Evolutionary conservation across 345 rosid genomes (phyloP).

Genomic region (Geranium rotundifolium): DNA sequence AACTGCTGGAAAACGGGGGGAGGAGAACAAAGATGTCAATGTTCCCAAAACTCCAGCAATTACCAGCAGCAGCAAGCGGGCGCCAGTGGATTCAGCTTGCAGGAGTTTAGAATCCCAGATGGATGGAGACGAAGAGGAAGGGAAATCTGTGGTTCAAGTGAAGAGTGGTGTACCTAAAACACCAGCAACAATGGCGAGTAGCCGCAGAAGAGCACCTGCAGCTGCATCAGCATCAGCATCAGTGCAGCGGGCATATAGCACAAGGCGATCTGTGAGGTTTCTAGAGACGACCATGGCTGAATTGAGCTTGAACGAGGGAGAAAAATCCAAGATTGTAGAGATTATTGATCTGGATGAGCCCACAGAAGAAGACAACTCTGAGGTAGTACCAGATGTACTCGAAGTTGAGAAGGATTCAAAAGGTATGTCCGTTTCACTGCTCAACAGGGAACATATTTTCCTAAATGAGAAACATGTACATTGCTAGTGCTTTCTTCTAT

Average conservation of each 20-base stretch:
- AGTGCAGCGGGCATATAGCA: conserved; percentile 37
- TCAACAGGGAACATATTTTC: too few relatives aligned
- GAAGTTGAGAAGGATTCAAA: conserved; percentile 11
- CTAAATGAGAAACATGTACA: not conserved
- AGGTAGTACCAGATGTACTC: not conserved
- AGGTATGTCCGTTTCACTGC: conserved; percentile 19
- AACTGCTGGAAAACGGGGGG: conserved; percentile 24
- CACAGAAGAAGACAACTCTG: not conserved
- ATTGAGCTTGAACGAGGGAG: conserved; percentile 39
- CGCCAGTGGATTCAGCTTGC: conserved; percentile 21
- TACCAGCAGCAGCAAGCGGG: conserved; percentile 26
- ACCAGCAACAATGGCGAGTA: conserved; percentile 11
- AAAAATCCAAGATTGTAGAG: conserved; percentile 10
- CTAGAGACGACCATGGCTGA: conserved; percentile 50
- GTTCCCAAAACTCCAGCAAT: conserved; percentile 24
- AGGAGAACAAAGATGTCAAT: conserved; percentile 27
- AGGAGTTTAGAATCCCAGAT: not conserved
- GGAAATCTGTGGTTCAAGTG: conserved; percentile 6
- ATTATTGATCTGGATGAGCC: not conserved
- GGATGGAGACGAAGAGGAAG: conserved; percentile 6
- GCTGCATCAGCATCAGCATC: conserved; percentile 7
- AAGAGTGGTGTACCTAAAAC: conserved; percentile 10
- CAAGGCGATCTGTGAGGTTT: conserved; percentile 60
- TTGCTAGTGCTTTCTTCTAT: not conserved
- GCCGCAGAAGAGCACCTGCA: conserved; percentile 10